Conservation (phyloP, 179 eudicot genomes). For the Carnegiea gigantea region DNA sequence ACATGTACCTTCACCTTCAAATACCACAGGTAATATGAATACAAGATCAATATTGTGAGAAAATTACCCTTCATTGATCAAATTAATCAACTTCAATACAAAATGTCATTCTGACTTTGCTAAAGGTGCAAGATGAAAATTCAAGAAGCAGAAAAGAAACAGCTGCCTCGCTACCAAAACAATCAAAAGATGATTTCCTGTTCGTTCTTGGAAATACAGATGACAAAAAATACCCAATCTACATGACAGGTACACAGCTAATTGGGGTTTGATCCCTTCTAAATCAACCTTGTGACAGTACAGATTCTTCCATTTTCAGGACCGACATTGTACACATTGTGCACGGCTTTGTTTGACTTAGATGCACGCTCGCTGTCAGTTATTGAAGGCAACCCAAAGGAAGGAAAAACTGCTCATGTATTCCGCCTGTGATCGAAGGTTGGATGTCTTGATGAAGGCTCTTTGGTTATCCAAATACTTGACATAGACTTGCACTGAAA, state of each 20-base stretch:
- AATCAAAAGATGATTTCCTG: conserved; percentile 60
- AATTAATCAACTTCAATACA: not conserved
- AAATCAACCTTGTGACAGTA: not conserved
- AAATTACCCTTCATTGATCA: conserved; percentile 9
- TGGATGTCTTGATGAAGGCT: conserved; percentile 6
- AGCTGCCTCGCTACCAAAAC: conserved; percentile 62
- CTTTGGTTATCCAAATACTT: not conserved
- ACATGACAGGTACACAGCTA: conserved; percentile 61
- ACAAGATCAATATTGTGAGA: not conserved
- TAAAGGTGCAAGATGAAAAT: conserved; percentile 66
- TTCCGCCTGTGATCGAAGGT: conserved; percentile 33
- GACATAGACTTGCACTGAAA: not conserved
- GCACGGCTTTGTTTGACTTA: conserved; percentile 72
- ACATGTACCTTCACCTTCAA: conserved; percentile 89
- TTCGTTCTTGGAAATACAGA: conserved; percentile 67
- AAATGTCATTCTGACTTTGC: conserved; percentile 12
- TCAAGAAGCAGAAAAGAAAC: conserved; percentile 63
- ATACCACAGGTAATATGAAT: conserved; percentile 59
- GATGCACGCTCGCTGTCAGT: conserved; percentile 59
- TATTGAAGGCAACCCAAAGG: conserved; percentile 69
- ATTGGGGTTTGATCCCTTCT: not conserved
- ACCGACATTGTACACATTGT: conserved; percentile 71
- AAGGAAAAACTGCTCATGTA: conserved; percentile 42
- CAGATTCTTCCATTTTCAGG: conserved; percentile 46
- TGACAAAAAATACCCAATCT: conserved; percentile 64